Percentiles rank a stretch among this genome's conserved stretches.
Conservation (phyloP, 148 eudicot species). For the Silene uniflora region DNA sequence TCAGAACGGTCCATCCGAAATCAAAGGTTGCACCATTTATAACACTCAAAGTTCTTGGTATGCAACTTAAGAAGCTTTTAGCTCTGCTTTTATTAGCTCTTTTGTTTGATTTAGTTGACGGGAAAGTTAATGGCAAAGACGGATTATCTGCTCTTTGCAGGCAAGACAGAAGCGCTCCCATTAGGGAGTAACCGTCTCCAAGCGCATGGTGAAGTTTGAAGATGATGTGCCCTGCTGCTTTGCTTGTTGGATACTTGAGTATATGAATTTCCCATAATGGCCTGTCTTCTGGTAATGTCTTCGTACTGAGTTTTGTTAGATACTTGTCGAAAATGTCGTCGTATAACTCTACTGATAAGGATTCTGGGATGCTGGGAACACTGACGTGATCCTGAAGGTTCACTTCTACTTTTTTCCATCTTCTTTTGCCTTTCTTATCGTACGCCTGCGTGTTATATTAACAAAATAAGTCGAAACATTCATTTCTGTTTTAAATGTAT, state of each 20-base stretch:
- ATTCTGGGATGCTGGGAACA: no score
- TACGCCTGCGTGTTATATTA: no score
- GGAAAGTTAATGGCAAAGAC: slow-evolving; percentile 60
- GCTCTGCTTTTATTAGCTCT: background rate
- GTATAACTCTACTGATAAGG: slow-evolving; percentile 31
- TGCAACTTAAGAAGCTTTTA: background rate
- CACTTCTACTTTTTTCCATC: no score
- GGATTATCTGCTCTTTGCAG: slow-evolving; percentile 64
- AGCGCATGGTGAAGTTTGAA: slow-evolving; percentile 79
- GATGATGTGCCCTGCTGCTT: slow-evolving; percentile 46
- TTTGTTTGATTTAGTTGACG: slow-evolving; percentile 14
- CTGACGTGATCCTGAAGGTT: no score
- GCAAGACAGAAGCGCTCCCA: slow-evolving; percentile 88
- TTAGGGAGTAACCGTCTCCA: slow-evolving; percentile 74
- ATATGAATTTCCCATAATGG: slow-evolving; percentile 85
- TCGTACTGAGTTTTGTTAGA: slow-evolving; percentile 44
- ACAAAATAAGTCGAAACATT: no score
- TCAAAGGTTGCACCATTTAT: slow-evolving; percentile 23
- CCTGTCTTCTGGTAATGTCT: slow-evolving; percentile 42
- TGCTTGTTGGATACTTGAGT: slow-evolving; percentile 58
- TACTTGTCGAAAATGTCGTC: slow-evolving; percentile 46
- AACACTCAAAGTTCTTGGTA: slow-evolving; percentile 15
- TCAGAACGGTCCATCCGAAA: slow-evolving; percentile 52
- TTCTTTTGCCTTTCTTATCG: no score
- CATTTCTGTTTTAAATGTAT: no score